Conservation (phyloP, 78 protist species). For the Dictyostelium firmibasis region DNA sequence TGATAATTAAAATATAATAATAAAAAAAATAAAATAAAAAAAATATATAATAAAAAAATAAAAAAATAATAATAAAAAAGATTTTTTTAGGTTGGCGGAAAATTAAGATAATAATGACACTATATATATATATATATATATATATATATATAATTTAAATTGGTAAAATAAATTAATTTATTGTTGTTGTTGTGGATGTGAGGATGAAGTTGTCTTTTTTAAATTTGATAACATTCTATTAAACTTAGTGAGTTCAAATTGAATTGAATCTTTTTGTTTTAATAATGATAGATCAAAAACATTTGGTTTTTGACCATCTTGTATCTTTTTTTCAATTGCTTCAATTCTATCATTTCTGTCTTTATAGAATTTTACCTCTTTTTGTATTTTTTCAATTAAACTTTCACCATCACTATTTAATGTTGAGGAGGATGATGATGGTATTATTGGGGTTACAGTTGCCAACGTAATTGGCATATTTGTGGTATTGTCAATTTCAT, state of each 20-base stretch:
- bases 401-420: neutral
- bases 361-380: neutral
- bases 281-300: neutral
- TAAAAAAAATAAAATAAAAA: neutral
- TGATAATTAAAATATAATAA: conserved; percentile 9
- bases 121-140: neutral
- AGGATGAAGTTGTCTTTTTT: neutral
- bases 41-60: neutral
- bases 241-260: neutral
- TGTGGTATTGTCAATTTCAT: neutral
- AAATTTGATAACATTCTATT: neutral
- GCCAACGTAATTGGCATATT: neutral
- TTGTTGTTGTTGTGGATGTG: neutral
- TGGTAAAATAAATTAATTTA: neutral
- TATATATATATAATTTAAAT: neutral
- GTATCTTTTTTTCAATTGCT: neutral
- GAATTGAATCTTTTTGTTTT: conserved; percentile 2
- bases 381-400: neutral
- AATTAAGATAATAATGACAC: too few relatives aligned
- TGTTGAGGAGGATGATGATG: neutral
- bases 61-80: neutral
- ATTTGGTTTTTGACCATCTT: neutral
- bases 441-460: neutral
- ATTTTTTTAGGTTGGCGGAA: too few relatives aligned
- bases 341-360: neutral